phyloP scores from a whole-genome alignment of 75 land plant species.

The Sequoiadendron giganteum region DNA sequence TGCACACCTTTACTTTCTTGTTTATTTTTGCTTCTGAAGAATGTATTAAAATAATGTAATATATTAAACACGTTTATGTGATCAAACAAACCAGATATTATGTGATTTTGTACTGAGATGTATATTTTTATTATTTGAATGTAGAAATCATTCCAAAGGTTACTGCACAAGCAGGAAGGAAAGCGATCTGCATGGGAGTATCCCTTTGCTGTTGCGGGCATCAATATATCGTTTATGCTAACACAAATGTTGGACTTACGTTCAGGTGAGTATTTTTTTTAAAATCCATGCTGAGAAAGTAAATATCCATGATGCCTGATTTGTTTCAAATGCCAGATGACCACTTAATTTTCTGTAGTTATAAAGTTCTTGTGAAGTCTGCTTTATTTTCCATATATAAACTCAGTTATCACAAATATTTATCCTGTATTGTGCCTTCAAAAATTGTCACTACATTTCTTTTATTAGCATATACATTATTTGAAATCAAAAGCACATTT shows the following conservation, averaged over 20 bases:
- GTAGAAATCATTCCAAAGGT: slow-evolving; percentile 37
- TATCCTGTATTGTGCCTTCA: not conserved
- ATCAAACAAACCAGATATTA: not conserved
- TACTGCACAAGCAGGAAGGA: slow-evolving; percentile 47
- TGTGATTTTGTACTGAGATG: slow-evolving; percentile 1
- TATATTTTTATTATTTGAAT: not conserved
- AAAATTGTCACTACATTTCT: not conserved
- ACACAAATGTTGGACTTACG: slow-evolving; percentile 53
- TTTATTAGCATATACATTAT: no score
- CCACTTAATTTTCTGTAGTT: not conserved
- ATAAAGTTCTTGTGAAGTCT: not conserved
- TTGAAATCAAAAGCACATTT: not conserved
- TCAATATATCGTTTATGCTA: slow-evolving; percentile 53
- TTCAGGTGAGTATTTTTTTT: slow-evolving; percentile 19
- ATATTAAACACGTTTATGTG: not conserved
- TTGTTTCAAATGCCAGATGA: not conserved
- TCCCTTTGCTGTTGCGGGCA: slow-evolving; percentile 63
- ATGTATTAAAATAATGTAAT: not conserved
- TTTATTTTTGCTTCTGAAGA: not conserved
- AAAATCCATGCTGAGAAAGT: not conserved
- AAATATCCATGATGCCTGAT: not conserved
- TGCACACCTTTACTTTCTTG: not conserved
- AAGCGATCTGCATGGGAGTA: slow-evolving; percentile 54
- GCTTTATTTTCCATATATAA: not conserved
- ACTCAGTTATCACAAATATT: not conserved